These are phyloP conservation scores for Ceratocystiopsis brevicomis DNA, from an alignment of 2,329 filamentous ascomycete species.

Conservation along the genomic window DNA sequence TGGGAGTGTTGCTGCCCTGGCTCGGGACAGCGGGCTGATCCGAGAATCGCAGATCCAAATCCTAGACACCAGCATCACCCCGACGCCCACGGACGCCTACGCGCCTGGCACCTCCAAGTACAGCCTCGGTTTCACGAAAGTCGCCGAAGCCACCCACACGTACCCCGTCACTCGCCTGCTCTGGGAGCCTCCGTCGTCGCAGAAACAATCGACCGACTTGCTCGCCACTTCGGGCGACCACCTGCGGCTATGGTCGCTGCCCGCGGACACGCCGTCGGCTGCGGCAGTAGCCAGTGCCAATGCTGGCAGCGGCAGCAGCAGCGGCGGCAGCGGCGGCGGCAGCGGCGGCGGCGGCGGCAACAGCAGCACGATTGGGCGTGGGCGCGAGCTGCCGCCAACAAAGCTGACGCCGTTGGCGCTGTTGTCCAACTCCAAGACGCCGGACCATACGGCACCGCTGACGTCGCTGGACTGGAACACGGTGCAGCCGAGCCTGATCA, in stretches of 20 bases:
- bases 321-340: too few species aligned
- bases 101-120: constrained; percentile 52
- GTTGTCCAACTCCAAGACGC: constrained; percentile 93
- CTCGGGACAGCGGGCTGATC: not conserved
- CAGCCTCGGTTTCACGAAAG: constrained; percentile 74
- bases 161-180: constrained; percentile 90
- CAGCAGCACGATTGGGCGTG: constrained; percentile 23
- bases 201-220: constrained; percentile 89
- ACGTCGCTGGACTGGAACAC: constrained; percentile 98
- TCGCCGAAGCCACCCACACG: constrained; percentile 91
- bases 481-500: constrained; percentile 88
- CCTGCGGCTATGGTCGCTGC: constrained; percentile 81
- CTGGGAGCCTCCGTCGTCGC: constrained; percentile 88
- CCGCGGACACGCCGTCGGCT: constrained; percentile 41
- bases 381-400: constrained; percentile 37
- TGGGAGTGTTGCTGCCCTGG: not conserved
- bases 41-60: constrained; percentile 74
- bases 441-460: constrained; percentile 89
- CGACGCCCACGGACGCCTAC: constrained; percentile 49
- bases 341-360: constrained; percentile 9
- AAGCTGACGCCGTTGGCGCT: constrained; percentile 87
- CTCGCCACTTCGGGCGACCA: constrained; percentile 92
- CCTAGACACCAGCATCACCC: constrained; percentile 64
- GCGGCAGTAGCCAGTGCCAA: constrained; percentile 9
- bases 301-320: too few species aligned